phyloP scores from a whole-genome alignment of 306 rosid genomes.

The Prosopis cineraria region DNA sequence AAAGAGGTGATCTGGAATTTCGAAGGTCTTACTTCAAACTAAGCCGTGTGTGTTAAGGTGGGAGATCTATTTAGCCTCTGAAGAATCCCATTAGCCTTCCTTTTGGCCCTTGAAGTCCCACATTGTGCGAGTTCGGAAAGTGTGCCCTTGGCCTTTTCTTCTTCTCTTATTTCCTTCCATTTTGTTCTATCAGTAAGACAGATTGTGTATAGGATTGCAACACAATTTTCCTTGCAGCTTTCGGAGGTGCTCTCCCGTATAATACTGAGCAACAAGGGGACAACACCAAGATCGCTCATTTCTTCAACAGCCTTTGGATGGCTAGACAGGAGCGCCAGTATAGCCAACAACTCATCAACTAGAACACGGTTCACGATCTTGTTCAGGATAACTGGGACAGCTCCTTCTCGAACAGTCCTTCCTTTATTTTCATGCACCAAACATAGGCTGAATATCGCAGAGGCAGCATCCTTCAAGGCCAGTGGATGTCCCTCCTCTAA shows the following conservation, averaged over 20 bases:
- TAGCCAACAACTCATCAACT: conserved; percentile 64
- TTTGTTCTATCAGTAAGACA: conserved; percentile 38
- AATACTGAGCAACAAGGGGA: conserved; percentile 44
- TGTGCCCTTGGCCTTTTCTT: conserved; percentile 53
- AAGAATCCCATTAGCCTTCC: too few species aligned
- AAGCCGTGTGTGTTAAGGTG: conserved; percentile 57
- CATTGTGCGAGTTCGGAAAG: conserved; percentile 48
- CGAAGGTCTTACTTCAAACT: conserved; percentile 31
- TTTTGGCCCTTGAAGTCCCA: conserved; percentile 75
- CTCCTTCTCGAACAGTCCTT: conserved; percentile 42
- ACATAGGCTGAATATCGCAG: conserved; percentile 69
- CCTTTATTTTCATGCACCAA: conserved; percentile 54
- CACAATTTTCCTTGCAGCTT: conserved; percentile 65
- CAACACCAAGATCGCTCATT: conserved; percentile 52
- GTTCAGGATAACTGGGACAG: conserved; percentile 35
- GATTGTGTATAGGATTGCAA: conserved; percentile 53
- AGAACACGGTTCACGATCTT: conserved; percentile 53
- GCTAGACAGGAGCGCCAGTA: conserved; percentile 5
- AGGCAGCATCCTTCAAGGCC: conserved; percentile 69
- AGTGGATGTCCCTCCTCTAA: conserved; percentile 60
- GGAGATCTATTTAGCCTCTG: conserved; percentile 54
- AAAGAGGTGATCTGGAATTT: conserved; percentile 2
- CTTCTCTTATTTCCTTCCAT: conserved; percentile 62
- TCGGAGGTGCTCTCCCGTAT: conserved; percentile 55
- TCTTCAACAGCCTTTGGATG: conserved; percentile 54